phyloP scores from a whole-genome alignment of 2,329 filamentous ascomycete genomes.

The Magnaporthiopsis rhizophila region DNA sequence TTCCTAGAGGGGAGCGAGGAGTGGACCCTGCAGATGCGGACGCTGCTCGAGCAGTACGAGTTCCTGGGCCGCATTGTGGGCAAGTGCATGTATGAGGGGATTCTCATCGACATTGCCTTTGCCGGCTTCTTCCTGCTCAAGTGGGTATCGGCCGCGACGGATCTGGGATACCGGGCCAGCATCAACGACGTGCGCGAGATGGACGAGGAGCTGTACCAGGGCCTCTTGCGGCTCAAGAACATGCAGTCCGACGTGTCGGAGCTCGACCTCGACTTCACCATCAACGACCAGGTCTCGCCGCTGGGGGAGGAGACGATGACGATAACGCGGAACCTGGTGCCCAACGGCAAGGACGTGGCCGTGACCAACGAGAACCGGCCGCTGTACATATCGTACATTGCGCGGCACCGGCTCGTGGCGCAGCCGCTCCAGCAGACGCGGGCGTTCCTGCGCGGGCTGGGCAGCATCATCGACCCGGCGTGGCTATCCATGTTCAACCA shows the following conservation, averaged over 20 bases:
- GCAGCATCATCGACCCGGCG: conserved; percentile 77
- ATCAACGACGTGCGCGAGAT: conserved; percentile 91
- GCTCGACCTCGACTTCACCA: conserved; percentile 80
- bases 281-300: conserved; percentile 59
- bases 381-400: conserved; percentile 90
- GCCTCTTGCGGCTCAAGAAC: conserved; percentile 75
- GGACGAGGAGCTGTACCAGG: conserved; percentile 84
- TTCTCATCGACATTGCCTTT: conserved; percentile 87
- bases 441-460: conserved; percentile 80
- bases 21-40: conserved; percentile 48
- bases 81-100: conserved; percentile 96
- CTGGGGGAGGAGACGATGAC: conserved; percentile 39
- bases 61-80: conserved; percentile 90
- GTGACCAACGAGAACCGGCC: conserved; percentile 91
- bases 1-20: conserved; percentile 43
- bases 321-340: conserved; percentile 66
- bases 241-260: conserved; percentile 73
- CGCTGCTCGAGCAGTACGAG: conserved; percentile 69
- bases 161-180: conserved; percentile 72
- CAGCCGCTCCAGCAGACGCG: conserved; percentile 77
- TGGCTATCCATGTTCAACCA: conserved; percentile 99
- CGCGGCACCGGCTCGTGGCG: conserved; percentile 73
- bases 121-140: conserved; percentile 94
- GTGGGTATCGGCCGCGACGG: conserved; percentile 65
- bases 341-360: conserved; percentile 63